Conservation (phyloP, 148 eudicot species). For the Heliamphora exappendiculata region DNA sequence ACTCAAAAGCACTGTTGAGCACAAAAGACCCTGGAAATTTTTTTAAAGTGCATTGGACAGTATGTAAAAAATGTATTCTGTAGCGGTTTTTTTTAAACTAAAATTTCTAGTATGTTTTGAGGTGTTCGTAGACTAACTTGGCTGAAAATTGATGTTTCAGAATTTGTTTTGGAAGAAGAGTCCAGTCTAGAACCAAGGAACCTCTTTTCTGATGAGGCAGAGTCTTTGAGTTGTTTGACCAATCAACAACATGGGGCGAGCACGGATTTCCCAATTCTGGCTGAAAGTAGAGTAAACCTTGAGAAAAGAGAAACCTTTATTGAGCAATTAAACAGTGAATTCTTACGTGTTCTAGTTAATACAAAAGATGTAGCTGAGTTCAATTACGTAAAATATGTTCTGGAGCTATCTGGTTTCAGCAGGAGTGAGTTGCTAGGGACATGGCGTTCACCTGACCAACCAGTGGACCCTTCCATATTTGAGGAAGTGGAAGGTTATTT, state of each 20-base stretch:
- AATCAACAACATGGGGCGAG: not conserved
- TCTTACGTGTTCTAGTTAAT: constrained; percentile 10
- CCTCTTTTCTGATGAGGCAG: not conserved
- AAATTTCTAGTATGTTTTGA: not conserved
- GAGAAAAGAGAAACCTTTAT: constrained; percentile 8
- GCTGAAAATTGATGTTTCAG: not conserved
- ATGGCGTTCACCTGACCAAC: constrained; percentile 52
- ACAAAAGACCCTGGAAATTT: too few relatives aligned
- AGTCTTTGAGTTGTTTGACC: not conserved
- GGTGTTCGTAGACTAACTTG: too few relatives aligned
- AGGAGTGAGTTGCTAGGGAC: constrained; percentile 40
- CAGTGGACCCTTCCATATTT: constrained; percentile 49
- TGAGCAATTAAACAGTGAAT: constrained; percentile 3
- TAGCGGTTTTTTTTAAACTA: too few relatives aligned
- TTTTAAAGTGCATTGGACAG: too few relatives aligned
- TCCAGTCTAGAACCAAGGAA: not conserved
- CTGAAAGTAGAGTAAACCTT: not conserved
- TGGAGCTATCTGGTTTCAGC: constrained; percentile 55
- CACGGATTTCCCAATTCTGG: not conserved
- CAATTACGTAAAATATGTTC: constrained; percentile 46
- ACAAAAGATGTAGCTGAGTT: constrained; percentile 32
- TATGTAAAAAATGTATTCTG: too few relatives aligned
- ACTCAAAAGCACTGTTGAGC: too few relatives aligned
- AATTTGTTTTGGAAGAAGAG: not conserved
- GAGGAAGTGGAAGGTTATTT: constrained; percentile 41